These are phyloP conservation scores for Plasmodium cynomolgi DNA, from an alignment of 169 alveolate genomes.

Conservation along the genomic window DNA sequence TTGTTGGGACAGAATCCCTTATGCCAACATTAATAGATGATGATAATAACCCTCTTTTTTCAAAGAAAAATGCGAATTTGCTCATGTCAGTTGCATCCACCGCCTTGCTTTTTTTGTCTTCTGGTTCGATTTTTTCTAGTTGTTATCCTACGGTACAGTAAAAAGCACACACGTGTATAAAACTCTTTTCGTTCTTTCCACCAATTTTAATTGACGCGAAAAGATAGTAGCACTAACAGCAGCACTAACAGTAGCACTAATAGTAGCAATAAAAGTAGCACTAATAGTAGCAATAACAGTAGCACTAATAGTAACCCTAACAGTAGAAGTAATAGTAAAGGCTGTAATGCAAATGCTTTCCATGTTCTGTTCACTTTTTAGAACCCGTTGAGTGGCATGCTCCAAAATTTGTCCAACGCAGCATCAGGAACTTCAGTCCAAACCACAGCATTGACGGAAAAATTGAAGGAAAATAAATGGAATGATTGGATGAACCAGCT, in stretches of 20 bases:
- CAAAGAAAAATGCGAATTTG: not conserved
- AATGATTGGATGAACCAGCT: not conserved
- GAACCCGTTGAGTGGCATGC: not conserved
- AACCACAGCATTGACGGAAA: not conserved
- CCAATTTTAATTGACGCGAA: not conserved
- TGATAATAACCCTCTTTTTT: not conserved
- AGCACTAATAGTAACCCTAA: not conserved
- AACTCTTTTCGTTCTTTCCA: not conserved
- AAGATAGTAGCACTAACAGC: not conserved
- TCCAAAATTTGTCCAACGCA: not conserved
- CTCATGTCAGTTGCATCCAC: not conserved
- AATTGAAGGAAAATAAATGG: not conserved
- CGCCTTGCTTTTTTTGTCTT: not conserved
- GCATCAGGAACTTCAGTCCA: not conserved
- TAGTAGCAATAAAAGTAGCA: not conserved
- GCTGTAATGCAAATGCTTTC: not conserved
- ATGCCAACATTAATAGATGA: not conserved
- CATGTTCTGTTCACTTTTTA: not conserved
- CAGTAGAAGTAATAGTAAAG: not conserved
- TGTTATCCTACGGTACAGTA: not conserved
- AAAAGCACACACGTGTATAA: not conserved
- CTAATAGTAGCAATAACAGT: too few species aligned
- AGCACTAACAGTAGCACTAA: not conserved
- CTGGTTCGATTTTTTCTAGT: not conserved
- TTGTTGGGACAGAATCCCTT: not conserved